Evolutionary conservation across 140 eudicot genomes (phyloP), one percentile per base, ranked within the genome.

Genomic region (Oenanthe javanica): DNA sequence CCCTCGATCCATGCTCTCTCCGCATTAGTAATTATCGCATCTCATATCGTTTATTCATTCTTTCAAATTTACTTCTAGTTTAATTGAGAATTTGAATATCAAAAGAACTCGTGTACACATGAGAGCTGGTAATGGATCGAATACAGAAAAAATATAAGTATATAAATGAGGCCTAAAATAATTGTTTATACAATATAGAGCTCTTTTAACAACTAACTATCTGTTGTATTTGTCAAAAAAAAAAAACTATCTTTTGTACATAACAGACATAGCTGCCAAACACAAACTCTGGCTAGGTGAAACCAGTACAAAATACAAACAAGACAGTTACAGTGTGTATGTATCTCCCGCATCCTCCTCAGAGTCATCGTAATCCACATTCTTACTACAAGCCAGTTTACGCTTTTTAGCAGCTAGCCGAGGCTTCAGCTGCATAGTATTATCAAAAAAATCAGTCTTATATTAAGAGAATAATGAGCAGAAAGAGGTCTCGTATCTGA

Each of bases 401-500:
- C 87, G 91, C 86, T 79, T 88, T 82, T 90, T 93, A 25, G 84
- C 90, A 71, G 84, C 87, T 25, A 88, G 84, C 74, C 90, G 88
- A 46, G 98, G 97, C 79, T 87, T 91, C 93, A 93, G 83, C 98
- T 93, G 77, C 88, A 85, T 75, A 21, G 11, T 57, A 59, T 49
- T n/a, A 45, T 64, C 18, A 77, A 45, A 52, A 9, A 23, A 19
- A 5, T 27, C 47, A 50, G 63, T 49, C 11, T 31, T 61, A 43
- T 25, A 49, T 14, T 5, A 47, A 14, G 46, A 16, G 0, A 23
- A 23, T 0, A 19, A 48, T 25, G 19, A 4, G 18, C 59, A 47
- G 18, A 72, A 10, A 15, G 14, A 42, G 52, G 54, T n/a, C 25
- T 45, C 6, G 4, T 46, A 43, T 8, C 7, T 16, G 4, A 73